phyloP scores from a whole-genome alignment of 495 filamentous ascomycete genomes.

The Neurospora sp. region DNA sequence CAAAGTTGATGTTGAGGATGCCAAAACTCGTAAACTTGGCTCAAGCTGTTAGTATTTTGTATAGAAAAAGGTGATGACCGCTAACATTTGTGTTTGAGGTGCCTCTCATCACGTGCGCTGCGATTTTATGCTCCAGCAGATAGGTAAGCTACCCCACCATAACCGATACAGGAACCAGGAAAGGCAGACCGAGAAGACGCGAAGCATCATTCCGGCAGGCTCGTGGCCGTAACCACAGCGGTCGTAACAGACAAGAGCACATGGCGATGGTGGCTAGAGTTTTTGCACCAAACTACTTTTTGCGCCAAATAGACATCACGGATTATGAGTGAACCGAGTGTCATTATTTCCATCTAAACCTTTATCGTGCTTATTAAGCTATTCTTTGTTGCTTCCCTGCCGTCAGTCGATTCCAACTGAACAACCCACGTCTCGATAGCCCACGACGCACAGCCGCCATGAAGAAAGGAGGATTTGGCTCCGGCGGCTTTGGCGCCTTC shows the following conservation, averaged over 20 bases:
- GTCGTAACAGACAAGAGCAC: background rate
- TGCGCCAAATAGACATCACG: background rate
- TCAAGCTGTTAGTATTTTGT: background rate
- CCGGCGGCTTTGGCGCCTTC: conserved; percentile 38
- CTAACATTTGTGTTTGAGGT: too few species aligned
- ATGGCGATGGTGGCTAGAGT: background rate
- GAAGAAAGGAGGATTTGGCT: conserved; percentile 9
- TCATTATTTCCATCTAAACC: background rate
- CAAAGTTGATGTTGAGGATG: background rate
- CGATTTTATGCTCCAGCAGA: background rate
- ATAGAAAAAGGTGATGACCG: too few species aligned
- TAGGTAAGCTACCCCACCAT: background rate
- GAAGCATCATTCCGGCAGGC: background rate
- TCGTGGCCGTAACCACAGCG: background rate
- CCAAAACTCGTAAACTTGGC: background rate
- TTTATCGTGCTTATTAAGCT: background rate
- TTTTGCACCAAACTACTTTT: background rate
- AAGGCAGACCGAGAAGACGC: background rate
- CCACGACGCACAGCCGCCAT: background rate
- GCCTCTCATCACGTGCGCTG: conserved; percentile 13
- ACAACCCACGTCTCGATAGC: background rate
- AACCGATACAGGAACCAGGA: background rate
- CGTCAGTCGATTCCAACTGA: background rate
- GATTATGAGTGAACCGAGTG: background rate
- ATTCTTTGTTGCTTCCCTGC: background rate